Evolutionary conservation across 2,329 filamentous ascomycete species (phyloP).

Genomic region (Orbilia quercus): DNA sequence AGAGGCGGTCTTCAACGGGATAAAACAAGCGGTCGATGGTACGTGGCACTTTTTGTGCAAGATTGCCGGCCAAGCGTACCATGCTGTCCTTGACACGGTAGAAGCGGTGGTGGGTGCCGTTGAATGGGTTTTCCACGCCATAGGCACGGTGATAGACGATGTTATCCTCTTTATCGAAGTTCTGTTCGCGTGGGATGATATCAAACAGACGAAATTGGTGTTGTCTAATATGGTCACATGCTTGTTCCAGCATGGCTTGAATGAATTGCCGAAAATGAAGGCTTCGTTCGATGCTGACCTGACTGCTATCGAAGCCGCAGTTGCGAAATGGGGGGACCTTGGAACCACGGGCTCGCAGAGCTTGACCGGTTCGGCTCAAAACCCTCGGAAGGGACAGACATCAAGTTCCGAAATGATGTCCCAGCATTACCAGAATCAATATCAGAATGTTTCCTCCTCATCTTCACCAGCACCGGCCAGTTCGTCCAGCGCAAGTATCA

Average conservation of each 20-base stretch:
- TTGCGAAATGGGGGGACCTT: no score
- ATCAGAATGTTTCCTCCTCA: not conserved
- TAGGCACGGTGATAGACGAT: not conserved
- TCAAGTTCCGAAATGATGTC: not conserved
- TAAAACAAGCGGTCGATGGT: not conserved
- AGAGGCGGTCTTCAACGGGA: no score
- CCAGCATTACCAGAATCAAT: not conserved
- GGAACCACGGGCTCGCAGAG: no score
- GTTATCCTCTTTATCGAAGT: not conserved
- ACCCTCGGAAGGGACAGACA: not conserved
- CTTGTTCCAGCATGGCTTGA: no score
- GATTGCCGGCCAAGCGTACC: not conserved
- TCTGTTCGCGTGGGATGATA: not conserved
- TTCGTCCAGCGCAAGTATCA: no score
- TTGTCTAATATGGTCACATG: not conserved
- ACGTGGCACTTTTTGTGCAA: not conserved
- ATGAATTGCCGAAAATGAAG: no score
- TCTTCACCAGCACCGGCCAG: no score
- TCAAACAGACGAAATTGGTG: not conserved
- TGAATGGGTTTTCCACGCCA: not conserved
- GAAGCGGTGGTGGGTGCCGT: not conserved
- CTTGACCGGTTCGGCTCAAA: no score
- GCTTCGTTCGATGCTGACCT: no score
- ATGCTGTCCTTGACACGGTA: not conserved
- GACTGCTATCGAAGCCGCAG: no score